Base-by-base conservation (phyloP, 768 basidiomycete species). In the Phaffia australis region DNA sequence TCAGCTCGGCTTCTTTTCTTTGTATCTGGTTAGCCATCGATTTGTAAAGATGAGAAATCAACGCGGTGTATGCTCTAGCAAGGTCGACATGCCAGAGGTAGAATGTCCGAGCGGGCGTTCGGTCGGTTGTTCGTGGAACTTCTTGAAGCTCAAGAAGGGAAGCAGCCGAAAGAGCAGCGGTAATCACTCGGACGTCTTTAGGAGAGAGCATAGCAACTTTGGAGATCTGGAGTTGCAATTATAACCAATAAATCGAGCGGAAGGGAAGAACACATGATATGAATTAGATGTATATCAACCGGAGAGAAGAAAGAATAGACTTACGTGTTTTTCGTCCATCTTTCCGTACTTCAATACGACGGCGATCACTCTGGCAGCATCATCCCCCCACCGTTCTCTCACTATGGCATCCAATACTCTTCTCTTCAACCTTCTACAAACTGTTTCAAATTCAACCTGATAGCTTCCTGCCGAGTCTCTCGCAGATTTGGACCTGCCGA, bases 51-150 rank as follows among this genome's bases (percentile, higher is more conserved):
- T 83, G 83, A 35, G 82, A 82, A 19, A 94, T 78, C 25, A 95
- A 80, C 15, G 85, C 80, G 25, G 86, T 83, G 72, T 88, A 89
- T 14, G 88, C 87, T 74, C 90, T 88, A 47, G 82, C 79, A 11
- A 89, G 81, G 77, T 97, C 90, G 60, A 95, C 87, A 75, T 87
- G 90, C 94, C 94, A 98, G 42, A 97, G 83, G 78, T 89, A 97
- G 75, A 91, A 88, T 57, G 87, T 92, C 29, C 90, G 82, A 0
- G 86, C 83, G 4, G 91, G 88, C 75, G 89, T 89, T 57, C 91
- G 87, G 74, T 94, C 91, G 25, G 87, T 85, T 71, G 85, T 88
- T 76, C 87, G 87, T 5, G 95, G 88, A 1, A 97, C 86, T 76
- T 97, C 93, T 78, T 95, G 91, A 15, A 87, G 86, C 73, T 87